Base-by-base conservation (phyloP, 345 rosid species). In the Pistacia atlantica region DNA sequence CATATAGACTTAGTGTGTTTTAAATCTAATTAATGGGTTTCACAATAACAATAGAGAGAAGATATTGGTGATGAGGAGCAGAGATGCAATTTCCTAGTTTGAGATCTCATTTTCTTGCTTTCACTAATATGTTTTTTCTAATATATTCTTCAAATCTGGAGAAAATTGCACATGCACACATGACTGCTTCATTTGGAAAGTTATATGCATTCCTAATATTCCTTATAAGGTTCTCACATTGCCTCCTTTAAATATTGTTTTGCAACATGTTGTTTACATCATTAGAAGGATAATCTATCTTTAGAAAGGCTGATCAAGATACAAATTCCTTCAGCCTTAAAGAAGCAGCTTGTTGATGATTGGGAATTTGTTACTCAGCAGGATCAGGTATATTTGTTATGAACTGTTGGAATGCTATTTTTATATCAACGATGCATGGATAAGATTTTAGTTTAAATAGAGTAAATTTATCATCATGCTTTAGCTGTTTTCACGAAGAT, bases 341-440 rank as follows among this genome's bases (percentile, higher is more conserved):
- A 88, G 84, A 93, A 88, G 84, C 99, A 89, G 79, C 91, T 96
- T 69, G 90, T 86, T 84, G 99, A 91, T 80, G 98, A 96, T 80
- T 90, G 92, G 93, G 99, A 92, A 70, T 80, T 79, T 77, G 84
- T 96, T 75, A 81, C 78, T 66, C 94, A 89, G 78, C 92, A 89
- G 85, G 97, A 96, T 73, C 91, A 93, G 95, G 99, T 94, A 82
- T 72, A 45, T 79, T 55, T 65, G 16, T 52, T 58, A 61, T 14
- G 20, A 28, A 48, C 71, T 65, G 72, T 65, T 78, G 14, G n/a
- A 68, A n/a, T 57, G 25, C 37, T 60, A 14, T 20, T 74, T 22
- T n/a, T 78, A 59, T 72, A 16, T 46, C 64, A 78, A 51, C 16
- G 17, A 35, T 20, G 42, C 46, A 16, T 59, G 33, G 52, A 67